Evolutionary conservation across 2,329 filamentous ascomycete genomes (phyloP).

Genomic region (Pseudogymnoascus sp.): DNA sequence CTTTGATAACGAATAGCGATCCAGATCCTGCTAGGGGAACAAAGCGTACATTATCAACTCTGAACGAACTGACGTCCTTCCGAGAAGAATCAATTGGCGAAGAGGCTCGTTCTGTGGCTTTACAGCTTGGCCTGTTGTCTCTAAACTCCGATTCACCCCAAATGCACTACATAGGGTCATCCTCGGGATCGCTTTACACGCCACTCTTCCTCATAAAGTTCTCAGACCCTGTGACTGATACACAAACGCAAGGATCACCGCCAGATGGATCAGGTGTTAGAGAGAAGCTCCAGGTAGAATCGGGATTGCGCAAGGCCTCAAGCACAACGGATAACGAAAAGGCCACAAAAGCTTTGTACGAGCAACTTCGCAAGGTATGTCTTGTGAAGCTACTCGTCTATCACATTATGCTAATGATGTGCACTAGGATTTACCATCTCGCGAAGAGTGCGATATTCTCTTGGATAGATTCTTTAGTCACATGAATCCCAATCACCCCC

Average conservation of each 20-base stretch:
- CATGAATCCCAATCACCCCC: constrained; percentile 27
- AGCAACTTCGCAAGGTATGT: constrained; percentile 11
- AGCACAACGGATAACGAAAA: too few relatives aligned
- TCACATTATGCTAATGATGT: neutral
- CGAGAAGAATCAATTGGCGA: constrained; percentile 4
- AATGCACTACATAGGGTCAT: constrained; percentile 31
- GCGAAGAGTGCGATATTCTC: constrained; percentile 21
- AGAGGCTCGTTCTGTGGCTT: constrained; percentile 16
- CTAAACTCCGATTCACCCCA: constrained; percentile 32
- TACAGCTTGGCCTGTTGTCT: constrained; percentile 31
- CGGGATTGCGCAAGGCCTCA: too few relatives aligned
- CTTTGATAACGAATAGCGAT: too few relatives aligned
- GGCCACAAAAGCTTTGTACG: neutral
- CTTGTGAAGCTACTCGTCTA: too few relatives aligned
- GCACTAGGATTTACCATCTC: constrained; percentile 21
- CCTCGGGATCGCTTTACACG: constrained; percentile 30
- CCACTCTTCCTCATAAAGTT: neutral
- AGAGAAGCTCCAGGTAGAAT: neutral
- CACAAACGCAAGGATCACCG: neutral
- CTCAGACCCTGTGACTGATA: neutral
- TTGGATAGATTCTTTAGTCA: constrained; percentile 23
- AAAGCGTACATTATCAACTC: neutral
- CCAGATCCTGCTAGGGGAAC: neutral
- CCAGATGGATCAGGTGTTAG: constrained; percentile 14
- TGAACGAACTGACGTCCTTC: neutral